Evolutionary conservation across 129 eudicot genomes (phyloP).

Genomic region (Arctium lappa): DNA sequence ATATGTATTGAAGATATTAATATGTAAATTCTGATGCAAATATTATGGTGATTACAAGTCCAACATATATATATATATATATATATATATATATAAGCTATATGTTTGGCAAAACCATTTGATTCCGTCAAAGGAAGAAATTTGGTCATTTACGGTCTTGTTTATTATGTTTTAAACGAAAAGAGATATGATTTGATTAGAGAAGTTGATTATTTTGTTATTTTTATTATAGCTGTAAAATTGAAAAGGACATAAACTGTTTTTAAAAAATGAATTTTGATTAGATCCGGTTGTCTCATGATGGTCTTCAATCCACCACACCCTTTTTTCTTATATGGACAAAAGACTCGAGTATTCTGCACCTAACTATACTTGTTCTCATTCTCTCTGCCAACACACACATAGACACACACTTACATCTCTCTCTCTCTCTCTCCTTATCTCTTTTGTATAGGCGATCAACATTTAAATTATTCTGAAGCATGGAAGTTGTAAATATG

Average conservation of each 20-base stretch:
- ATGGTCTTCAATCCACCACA: slow-evolving; percentile 37
- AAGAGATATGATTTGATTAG: neutral
- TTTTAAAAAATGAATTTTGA: slow-evolving; percentile 10
- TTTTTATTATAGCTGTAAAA: slow-evolving; percentile 24
- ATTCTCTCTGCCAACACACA: slow-evolving; percentile 38
- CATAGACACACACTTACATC: slow-evolving; percentile 6
- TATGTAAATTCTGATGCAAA: neutral
- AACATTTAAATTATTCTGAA: neutral
- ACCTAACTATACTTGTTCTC: slow-evolving; percentile 35
- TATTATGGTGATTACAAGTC: neutral
- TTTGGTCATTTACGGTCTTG: neutral
- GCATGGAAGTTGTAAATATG: slow-evolving; percentile 34
- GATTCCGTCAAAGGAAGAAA: neutral
- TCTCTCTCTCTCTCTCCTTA: slow-evolving; percentile 27
- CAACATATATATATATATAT: neutral
- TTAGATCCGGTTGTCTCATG: slow-evolving; percentile 32
- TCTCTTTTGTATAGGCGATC: slow-evolving; percentile 19
- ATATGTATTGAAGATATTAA: too few species aligned
- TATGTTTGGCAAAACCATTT: neutral
- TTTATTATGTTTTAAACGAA: neutral
- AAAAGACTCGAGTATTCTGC: slow-evolving; percentile 34
- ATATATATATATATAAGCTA: too few species aligned
- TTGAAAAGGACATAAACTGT: slow-evolving; percentile 24
- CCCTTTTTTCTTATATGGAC: slow-evolving; percentile 41
- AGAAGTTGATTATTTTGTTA: neutral